Conservation (phyloP, 2,329 filamentous ascomycete genomes). For the Alternaria sp. region DNA sequence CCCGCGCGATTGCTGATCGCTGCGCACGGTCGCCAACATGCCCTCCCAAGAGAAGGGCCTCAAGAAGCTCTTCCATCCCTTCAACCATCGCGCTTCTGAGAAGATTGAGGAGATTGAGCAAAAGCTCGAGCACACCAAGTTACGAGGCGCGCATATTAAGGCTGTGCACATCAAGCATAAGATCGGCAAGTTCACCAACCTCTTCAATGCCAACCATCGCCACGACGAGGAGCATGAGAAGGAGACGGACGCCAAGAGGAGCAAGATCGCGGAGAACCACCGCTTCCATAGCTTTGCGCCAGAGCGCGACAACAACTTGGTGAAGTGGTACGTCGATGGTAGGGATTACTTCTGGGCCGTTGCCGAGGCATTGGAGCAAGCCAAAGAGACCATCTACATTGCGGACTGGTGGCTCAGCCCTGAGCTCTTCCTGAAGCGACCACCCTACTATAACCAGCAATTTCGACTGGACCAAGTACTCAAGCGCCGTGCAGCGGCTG, state of each 20-base stretch:
- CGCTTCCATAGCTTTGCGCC: conserved; percentile 92
- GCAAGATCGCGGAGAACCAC: conserved; percentile 72
- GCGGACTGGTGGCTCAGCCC: conserved; percentile 97
- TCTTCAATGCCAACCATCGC: conserved; percentile 85
- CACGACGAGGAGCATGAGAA: conserved; percentile 94
- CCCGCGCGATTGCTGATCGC: conserved; percentile 13
- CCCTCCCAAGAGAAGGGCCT: conserved; percentile 31
- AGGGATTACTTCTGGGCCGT: conserved; percentile 95
- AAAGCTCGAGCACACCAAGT: conserved; percentile 55
- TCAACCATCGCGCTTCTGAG: conserved; percentile 37
- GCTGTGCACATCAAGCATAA: conserved; percentile 67
- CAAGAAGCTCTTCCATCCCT: conserved; percentile 49
- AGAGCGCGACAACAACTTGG: conserved; percentile 79
- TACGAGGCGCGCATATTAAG: conserved; percentile 59
- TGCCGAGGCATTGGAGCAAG: conserved; percentile 84
- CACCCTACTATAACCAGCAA: conserved; percentile 81
- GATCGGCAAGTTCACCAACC: conserved; percentile 68
- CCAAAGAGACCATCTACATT: conserved; percentile 94
- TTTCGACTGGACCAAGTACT: conserved; percentile 86
- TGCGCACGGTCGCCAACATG: conserved; percentile 25
- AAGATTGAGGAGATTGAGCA: conserved; percentile 46
- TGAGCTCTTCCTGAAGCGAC: conserved; percentile 82
- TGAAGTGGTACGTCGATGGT: conserved; percentile 98
- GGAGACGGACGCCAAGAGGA: conserved; percentile 79
- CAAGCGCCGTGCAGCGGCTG: conserved; percentile 86